These are phyloP conservation scores for Ilyonectria robusta DNA, from an alignment of 2,329 filamentous ascomycete genomes.

Conservation along the genomic window DNA sequence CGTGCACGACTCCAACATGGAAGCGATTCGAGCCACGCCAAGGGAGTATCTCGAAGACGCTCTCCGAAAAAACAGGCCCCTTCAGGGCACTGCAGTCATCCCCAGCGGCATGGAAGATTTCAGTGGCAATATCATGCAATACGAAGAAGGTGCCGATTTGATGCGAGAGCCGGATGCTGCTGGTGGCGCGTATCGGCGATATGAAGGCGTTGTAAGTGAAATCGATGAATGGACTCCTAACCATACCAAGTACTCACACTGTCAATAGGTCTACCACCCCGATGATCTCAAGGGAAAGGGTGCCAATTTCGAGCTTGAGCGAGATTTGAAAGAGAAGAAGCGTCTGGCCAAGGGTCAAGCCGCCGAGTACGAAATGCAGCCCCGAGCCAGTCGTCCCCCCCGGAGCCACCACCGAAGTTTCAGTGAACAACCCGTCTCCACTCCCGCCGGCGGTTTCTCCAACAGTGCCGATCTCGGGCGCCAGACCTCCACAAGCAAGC, in stretches of 20 bases:
- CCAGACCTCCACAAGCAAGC: slow-evolving; percentile 60
- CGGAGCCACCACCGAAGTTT: slow-evolving; percentile 60
- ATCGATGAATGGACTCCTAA: neutral
- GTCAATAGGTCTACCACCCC: slow-evolving; percentile 74
- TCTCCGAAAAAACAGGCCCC: slow-evolving; percentile 79
- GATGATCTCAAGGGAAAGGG: slow-evolving; percentile 88
- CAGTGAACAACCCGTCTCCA: slow-evolving; percentile 55
- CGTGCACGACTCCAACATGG: slow-evolving; percentile 78
- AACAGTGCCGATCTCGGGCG: slow-evolving; percentile 51
- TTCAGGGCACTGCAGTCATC: slow-evolving; percentile 85
- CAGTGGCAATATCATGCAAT: slow-evolving; percentile 79
- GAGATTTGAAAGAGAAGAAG: slow-evolving; percentile 73
- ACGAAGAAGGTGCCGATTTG: slow-evolving; percentile 89
- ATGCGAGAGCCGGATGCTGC: slow-evolving; percentile 79
- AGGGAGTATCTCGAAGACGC: slow-evolving; percentile 82
- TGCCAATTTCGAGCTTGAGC: slow-evolving; percentile 79
- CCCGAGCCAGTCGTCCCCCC: slow-evolving; percentile 42
- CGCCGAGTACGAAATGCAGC: slow-evolving; percentile 66
- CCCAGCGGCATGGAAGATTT: slow-evolving; percentile 80
- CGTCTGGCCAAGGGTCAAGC: slow-evolving; percentile 51
- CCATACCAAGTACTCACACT: slow-evolving; percentile 22
- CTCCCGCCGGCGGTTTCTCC: slow-evolving; percentile 41
- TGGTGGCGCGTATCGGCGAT: slow-evolving; percentile 85
- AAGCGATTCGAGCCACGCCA: slow-evolving; percentile 86
- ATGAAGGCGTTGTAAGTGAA: slow-evolving; percentile 77